Conservation (phyloP, 2,329 filamentous ascomycete species). For the Cladophialophora exuberans region DNA sequence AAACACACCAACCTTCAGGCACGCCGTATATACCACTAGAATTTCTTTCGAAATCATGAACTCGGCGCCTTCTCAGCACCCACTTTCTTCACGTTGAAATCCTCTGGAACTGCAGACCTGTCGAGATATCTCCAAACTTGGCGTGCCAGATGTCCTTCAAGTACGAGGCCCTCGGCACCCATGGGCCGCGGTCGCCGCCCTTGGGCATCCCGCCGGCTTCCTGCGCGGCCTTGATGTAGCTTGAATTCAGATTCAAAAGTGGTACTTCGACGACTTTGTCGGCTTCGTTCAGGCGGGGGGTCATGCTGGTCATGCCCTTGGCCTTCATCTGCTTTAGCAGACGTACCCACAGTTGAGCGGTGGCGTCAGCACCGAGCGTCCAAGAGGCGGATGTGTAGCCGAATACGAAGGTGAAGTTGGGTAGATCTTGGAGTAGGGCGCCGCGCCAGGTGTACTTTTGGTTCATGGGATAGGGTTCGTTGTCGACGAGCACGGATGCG, state of each 20-base stretch:
- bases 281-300: slow-evolving; percentile 19
- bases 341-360: slow-evolving; percentile 44
- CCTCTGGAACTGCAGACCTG: slow-evolving; percentile 27
- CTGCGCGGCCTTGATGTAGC: slow-evolving; percentile 43
- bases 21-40: too few species aligned
- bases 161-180: slow-evolving; percentile 45
- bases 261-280: slow-evolving; percentile 25
- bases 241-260: slow-evolving; percentile 45
- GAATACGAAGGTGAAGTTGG: slow-evolving; percentile 46
- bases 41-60: too few species aligned
- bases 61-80: too few species aligned
- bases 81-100: slow-evolving; percentile 20
- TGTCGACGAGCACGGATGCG: slow-evolving; percentile 42
- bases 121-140: slow-evolving; percentile 37
- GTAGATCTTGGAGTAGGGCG: slow-evolving; percentile 49
- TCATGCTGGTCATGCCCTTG: slow-evolving; percentile 25
- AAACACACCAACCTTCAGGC: too few species aligned
- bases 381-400: slow-evolving; percentile 51
- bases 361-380: slow-evolving; percentile 50
- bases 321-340: slow-evolving; percentile 37
- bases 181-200: slow-evolving; percentile 45
- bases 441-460: slow-evolving; percentile 49
- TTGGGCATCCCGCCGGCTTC: slow-evolving; percentile 38
- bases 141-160: slow-evolving; percentile 44
- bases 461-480: slow-evolving; percentile 37